Evolutionary conservation across 306 rosid genomes (phyloP).

Genomic region (Vigna hirtella): DNA sequence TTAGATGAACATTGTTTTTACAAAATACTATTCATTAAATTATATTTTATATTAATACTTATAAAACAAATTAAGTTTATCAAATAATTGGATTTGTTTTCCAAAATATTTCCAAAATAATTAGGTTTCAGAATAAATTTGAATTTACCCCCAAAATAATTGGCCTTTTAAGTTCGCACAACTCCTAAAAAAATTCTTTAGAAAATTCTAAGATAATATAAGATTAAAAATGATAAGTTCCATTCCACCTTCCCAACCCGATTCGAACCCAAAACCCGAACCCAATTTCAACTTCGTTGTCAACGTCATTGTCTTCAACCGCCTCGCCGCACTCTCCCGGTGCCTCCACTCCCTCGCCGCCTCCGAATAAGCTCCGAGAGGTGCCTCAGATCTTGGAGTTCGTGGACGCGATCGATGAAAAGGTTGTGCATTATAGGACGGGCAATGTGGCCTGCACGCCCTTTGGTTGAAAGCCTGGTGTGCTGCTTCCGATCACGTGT

Average conservation of each 20-base stretch:
- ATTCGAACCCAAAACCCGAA: neutral
- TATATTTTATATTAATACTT: no score
- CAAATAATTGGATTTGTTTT: no score
- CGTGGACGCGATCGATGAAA: slow-evolving; percentile 68
- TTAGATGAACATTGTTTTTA: no score
- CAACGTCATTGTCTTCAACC: slow-evolving; percentile 67
- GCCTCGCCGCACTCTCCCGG: slow-evolving; percentile 75
- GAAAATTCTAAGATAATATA: no score
- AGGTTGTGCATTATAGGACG: slow-evolving; percentile 78
- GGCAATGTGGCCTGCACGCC: slow-evolving; percentile 72
- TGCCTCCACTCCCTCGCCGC: slow-evolving; percentile 86
- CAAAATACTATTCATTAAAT: no score
- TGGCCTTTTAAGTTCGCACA: no score
- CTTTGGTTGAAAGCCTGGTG: slow-evolving; percentile 57
- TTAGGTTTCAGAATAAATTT: no score
- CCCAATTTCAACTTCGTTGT: slow-evolving; percentile 59
- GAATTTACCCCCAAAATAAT: no score
- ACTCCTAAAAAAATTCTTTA: no score
- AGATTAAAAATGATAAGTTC: slow-evolving; percentile 6
- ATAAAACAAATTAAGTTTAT: no score
- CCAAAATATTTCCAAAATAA: no score
- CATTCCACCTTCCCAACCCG: slow-evolving; percentile 43
- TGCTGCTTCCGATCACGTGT: slow-evolving; percentile 81
- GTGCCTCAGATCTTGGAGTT: slow-evolving; percentile 70
- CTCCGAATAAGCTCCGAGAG: slow-evolving; percentile 71